phyloP scores from a whole-genome alignment of 176 grass and related monocot genomes.

The Cenchrus fungigraminus region DNA sequence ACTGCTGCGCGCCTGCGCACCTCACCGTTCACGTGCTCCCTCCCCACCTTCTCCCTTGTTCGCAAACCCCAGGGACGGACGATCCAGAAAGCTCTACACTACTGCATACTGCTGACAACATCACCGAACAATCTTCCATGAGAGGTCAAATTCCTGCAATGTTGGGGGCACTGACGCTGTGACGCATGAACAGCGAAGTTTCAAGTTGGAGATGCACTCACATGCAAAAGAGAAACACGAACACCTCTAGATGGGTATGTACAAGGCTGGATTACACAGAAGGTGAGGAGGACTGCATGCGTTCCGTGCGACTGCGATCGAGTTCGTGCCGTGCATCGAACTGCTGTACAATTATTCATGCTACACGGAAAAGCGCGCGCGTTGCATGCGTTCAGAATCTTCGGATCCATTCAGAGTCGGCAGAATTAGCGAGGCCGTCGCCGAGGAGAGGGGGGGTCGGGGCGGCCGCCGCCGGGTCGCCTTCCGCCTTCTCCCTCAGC shows the following conservation, averaged over 20 bases:
- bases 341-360: slow-evolving; percentile 55
- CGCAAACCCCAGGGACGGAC: not conserved
- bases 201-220: not conserved
- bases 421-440: slow-evolving; percentile 27
- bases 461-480: not conserved
- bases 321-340: slow-evolving; percentile 14
- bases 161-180: not conserved
- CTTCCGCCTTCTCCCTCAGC: not conserved
- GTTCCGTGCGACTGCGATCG: not conserved
- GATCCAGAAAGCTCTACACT: not conserved
- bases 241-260: slow-evolving; percentile 25
- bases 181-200: not conserved
- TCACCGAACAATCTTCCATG: not conserved
- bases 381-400: not conserved
- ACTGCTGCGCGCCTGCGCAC: not conserved
- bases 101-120: not conserved
- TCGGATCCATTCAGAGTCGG: not conserved
- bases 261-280: slow-evolving; percentile 21
- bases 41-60: not conserved
- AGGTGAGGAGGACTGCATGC: not conserved
- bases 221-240: not conserved
- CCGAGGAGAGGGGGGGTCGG: not conserved
- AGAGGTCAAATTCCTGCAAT: not conserved
- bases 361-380: slow-evolving; percentile 28
- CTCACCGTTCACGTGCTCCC: not conserved